Evolutionary conservation across 768 basidiomycete species (phyloP), one percentile per base, ranked within the genome.

Genomic region (Tephrocybe sp.): DNA sequence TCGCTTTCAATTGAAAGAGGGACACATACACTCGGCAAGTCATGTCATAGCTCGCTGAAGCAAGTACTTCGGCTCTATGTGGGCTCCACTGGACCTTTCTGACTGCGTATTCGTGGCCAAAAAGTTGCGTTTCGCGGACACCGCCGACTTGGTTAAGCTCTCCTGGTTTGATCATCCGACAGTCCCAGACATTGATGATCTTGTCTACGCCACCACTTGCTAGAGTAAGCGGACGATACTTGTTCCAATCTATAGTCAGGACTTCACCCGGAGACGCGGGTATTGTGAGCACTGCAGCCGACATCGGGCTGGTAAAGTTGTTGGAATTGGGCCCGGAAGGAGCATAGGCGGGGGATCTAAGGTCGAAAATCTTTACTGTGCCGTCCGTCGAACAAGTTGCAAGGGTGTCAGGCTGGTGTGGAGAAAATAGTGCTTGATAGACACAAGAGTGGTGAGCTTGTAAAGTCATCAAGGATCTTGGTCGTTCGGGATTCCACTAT

Each of bases 401-500:
- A 49, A 98, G 54, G 25, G 87, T 65, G 47, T 88, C 84, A 4
- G 93, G 88, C 47, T 88, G 82, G 62, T 95, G 94, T 0, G 95
- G 95, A 2, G 94, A 97, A 74, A 93, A 98, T 31, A 91, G 68
- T 2, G 92, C 88, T 62, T 91, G 83, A 66, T 97, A 97, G 42
- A 94, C 88, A 59, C 94, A 94, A 2, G 84, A 76, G 33, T 77
- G 69, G 68, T 95, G 92, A 0, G 92, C 91, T 59, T 88, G 83
- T 34, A 98, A 70, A 0, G 94, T 95, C 7, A 76, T 65, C 11
- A 97, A 61, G 0, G 94, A 97, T 30, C 82, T 80, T 12, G 84
- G 83, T 25, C 80, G 80, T 30, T 92, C 88, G 10, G 91, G 90
- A 9, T 78, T 82, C 94, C 94, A 97, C 94, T 97, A 53, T 4